These are phyloP conservation scores for Cystobasidium ongulense DNA, from an alignment of 768 basidiomycete species.

Conservation along the genomic window DNA sequence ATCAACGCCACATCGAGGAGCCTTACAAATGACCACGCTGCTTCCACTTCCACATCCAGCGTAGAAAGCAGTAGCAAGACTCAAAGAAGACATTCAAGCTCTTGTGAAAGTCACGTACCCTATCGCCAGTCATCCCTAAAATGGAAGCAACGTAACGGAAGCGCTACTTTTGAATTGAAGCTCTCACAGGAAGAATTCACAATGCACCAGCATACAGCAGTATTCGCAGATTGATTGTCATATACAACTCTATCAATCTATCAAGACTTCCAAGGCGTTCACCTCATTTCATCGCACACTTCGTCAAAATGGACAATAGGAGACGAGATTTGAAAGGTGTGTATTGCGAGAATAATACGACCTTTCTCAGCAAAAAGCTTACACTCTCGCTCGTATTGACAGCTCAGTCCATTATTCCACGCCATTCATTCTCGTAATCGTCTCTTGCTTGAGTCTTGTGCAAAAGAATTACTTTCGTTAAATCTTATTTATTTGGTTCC, in stretches of 20 bases:
- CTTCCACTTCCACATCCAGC: neutral
- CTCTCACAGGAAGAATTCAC: slow-evolving; percentile 3
- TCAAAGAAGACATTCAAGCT: neutral
- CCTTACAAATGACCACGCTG: neutral
- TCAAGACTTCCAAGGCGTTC: neutral
- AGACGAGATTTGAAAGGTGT: too few species aligned
- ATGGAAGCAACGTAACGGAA: neutral
- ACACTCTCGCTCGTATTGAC: too few species aligned
- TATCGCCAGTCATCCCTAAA: neutral
- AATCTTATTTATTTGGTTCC: too few species aligned
- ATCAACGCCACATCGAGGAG: neutral
- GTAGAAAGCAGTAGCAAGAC: neutral
- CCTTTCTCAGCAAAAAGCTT: too few species aligned
- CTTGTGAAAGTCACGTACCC: neutral
- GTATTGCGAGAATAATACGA: too few species aligned
- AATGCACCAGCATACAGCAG: neutral
- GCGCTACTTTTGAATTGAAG: slow-evolving; percentile 2
- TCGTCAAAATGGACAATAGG: neutral
- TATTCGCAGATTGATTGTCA: neutral
- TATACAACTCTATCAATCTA: neutral
- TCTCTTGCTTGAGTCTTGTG: too few species aligned
- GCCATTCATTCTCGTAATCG: too few species aligned
- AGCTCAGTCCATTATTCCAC: too few species aligned
- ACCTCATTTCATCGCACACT: too few species aligned
- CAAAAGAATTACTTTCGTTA: too few species aligned